Conservation (phyloP, 768 basidiomycete species). For the Tylopilus cervinicoccineus region DNA sequence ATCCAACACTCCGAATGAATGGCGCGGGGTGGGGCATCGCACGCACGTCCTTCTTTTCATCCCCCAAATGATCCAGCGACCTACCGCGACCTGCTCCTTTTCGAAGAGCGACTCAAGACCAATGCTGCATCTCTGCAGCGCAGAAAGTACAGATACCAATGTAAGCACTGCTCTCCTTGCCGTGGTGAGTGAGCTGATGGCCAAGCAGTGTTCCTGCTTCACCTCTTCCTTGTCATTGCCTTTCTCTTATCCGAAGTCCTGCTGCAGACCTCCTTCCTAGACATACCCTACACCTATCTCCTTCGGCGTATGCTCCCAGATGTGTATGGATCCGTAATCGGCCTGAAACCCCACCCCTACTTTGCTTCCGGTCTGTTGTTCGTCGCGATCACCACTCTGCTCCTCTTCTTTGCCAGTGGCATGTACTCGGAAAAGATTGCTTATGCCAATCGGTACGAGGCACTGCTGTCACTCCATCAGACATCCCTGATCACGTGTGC, state of each 20-base stretch:
- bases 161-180: conserved; percentile 40
- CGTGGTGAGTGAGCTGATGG: conserved; percentile 17
- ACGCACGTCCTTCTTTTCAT: conserved; percentile 38
- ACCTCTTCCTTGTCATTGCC: conserved; percentile 62
- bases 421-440: conserved; percentile 96
- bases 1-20: conserved; percentile 13
- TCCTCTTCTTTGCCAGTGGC: conserved; percentile 94
- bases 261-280: conserved; percentile 62
- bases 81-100: conserved; percentile 83
- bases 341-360: conserved; percentile 63
- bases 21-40: conserved; percentile 22
- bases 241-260: conserved; percentile 77
- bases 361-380: conserved; percentile 77
- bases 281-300: conserved; percentile 54
- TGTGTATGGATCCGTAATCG: conserved; percentile 36
- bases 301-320: conserved; percentile 51
- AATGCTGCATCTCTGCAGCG: conserved; percentile 79
- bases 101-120: conserved; percentile 95
- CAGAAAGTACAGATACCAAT: conserved; percentile 78
- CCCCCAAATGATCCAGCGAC: conserved; percentile 77
- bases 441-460: conserved; percentile 87
- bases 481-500: conserved; percentile 13
- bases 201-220: conserved; percentile 64
- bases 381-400: conserved; percentile 84
- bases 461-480: conserved; percentile 8